Evolutionary conservation across 192 early-diverging fungal species (phyloP).

Genomic region (Oehlia diaphana): DNA sequence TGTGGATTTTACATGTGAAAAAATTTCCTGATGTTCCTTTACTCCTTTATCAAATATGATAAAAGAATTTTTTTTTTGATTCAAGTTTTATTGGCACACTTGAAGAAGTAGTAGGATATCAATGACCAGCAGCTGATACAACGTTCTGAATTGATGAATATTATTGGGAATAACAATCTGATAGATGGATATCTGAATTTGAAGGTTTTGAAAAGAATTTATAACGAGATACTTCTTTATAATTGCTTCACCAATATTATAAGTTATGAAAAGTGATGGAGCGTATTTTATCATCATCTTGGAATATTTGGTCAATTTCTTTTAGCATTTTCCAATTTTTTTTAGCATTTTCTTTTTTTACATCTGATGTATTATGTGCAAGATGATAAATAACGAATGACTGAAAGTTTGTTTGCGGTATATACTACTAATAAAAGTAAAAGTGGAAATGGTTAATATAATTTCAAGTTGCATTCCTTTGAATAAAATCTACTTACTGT

Average conservation of each 20-base stretch:
- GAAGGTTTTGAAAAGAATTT: neutral
- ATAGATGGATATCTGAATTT: neutral
- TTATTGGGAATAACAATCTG: neutral
- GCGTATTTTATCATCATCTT: neutral
- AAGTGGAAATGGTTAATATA: too few species aligned
- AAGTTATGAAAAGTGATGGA: neutral
- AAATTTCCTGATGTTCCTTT: neutral
- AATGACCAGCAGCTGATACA: neutral
- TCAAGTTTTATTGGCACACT: neutral
- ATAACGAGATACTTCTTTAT: neutral
- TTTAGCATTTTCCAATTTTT: too few species aligned
- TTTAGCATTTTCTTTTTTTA: neutral
- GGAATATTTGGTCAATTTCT: constrained; percentile 1
- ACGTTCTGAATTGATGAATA: neutral
- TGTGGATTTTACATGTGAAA: too few species aligned
- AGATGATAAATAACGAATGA: constrained; percentile 9
- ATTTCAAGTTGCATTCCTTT: too few species aligned
- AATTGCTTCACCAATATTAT: constrained; percentile 10
- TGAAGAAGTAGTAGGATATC: constrained; percentile 4
- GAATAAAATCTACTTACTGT: too few species aligned
- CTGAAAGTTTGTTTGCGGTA: neutral
- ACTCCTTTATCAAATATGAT: constrained; percentile 5
- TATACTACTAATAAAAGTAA: neutral
- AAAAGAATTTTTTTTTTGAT: neutral
- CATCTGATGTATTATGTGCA: neutral